Conservation (phyloP, 2,329 filamentous ascomycete species). For the Eurotiales sp. region DNA sequence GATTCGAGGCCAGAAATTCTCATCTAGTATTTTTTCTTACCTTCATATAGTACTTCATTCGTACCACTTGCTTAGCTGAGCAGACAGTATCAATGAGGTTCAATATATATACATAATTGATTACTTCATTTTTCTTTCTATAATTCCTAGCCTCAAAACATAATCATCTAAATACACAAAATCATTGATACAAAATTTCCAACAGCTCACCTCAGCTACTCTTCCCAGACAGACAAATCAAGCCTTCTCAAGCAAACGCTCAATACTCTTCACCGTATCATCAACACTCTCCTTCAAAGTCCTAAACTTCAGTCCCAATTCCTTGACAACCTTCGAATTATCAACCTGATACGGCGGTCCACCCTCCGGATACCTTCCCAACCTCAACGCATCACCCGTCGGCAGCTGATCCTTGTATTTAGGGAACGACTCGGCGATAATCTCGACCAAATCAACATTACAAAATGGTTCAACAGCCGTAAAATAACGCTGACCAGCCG, state of each 20-base stretch:
- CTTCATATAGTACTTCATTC: too few species aligned
- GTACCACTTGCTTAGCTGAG: too few species aligned
- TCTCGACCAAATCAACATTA: slow-evolving; percentile 22
- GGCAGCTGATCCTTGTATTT: slow-evolving; percentile 32
- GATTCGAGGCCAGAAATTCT: too few species aligned
- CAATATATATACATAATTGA: too few species aligned
- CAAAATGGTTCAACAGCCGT: slow-evolving; percentile 20
- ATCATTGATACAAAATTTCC: too few species aligned
- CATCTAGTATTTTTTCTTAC: too few species aligned
- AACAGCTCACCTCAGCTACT: too few species aligned
- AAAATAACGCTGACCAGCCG: slow-evolving; percentile 25
- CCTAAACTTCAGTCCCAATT: slow-evolving; percentile 38
- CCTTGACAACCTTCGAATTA: slow-evolving; percentile 37
- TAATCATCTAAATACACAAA: too few species aligned
- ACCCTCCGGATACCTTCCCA: slow-evolving; percentile 5
- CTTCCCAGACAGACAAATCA: too few species aligned
- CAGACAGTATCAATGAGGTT: too few species aligned
- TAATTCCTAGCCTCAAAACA: too few species aligned
- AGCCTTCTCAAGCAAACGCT: slow-evolving; percentile 12
- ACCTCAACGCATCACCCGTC: slow-evolving; percentile 22
- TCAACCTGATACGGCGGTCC: slow-evolving; percentile 29
- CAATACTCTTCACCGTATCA: slow-evolving; percentile 19
- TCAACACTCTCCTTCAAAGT: slow-evolving; percentile 16
- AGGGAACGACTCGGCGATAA: slow-evolving; percentile 26
- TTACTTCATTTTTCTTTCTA: too few species aligned